Base-by-base conservation (phyloP, 495 filamentous ascomycete genomes). In the Penicillium cosmopolitanum region DNA sequence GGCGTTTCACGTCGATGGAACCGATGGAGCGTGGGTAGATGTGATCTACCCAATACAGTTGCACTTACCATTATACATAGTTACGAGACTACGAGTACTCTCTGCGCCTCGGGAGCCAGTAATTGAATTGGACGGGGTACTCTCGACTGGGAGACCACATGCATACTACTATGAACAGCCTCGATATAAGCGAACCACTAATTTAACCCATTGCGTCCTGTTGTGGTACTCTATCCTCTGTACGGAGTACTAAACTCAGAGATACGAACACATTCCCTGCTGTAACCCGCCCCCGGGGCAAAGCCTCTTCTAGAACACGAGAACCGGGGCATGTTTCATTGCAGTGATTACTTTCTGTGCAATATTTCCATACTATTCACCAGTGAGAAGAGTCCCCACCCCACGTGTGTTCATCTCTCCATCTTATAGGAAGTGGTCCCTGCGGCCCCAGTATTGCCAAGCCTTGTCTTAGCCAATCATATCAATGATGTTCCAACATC, bases 351-450 rank as follows among this genome's bases (percentile, higher is more conserved):
- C 23, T 23, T 23, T 23, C 23, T n/a, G n/a, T n/a, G n/a, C n/a
- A n/a, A n/a, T n/a, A n/a, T n/a, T n/a, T n/a, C n/a, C n/a, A n/a
- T n/a, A 23, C 23, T 23, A 23, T 23, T 23, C 35, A 42, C 53
- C 50, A 53, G 11, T 53, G 51, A 35, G 28, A 15, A 31, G n/a
- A 19, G 3, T 59, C 13, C 3, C 33, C 5, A 12, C 9, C 56
- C 40, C 63, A 66, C 63, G 63, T 66, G 63, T 56, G 53, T 35
- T 13, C 35, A 15, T 46, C 31, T 31, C 40, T 13, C 33, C 18
- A 28, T 34, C 43, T 60, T 19, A 66, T 60, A 62, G 63, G 63
- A 50, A 66, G 60, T 47, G 63, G 56, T 50, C 59, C 56, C 51
- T 53, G 58, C 48, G 48, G 50, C 38, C 15, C 42, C 47, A n/a